phyloP scores from a whole-genome alignment of 169 alveolate species.

The Theileria sp. region DNA sequence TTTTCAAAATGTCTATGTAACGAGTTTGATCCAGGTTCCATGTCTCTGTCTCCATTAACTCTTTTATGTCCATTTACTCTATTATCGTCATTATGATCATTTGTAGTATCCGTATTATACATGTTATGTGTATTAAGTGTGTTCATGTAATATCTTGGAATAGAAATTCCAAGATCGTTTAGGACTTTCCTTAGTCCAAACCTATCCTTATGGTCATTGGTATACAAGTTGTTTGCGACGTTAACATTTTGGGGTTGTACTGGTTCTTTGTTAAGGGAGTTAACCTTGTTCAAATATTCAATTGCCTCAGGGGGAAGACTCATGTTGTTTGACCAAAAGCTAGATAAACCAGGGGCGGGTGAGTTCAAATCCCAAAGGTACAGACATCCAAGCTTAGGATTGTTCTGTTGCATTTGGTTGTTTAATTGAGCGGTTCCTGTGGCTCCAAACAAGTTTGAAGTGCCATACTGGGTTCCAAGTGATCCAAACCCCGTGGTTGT shows the following conservation, averaged over 20 bases:
- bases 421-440: background rate
- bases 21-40: background rate
- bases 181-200: slow-evolving; percentile 54
- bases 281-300: slow-evolving; percentile 41
- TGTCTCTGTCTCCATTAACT: background rate
- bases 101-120: background rate
- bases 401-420: slow-evolving; percentile 3
- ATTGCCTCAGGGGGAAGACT: slow-evolving; percentile 57
- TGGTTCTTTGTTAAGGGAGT: slow-evolving; percentile 5
- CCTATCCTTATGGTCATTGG: slow-evolving; percentile 34
- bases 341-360: slow-evolving; percentile 52
- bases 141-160: slow-evolving; percentile 42
- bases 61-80: background rate
- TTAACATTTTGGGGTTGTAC: background rate
- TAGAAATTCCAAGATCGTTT: slow-evolving; percentile 48
- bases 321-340: slow-evolving; percentile 59
- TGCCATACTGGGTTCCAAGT: background rate
- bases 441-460: background rate
- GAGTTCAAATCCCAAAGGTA: slow-evolving; percentile 33
- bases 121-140: background rate
- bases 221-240: background rate
- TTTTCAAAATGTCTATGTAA: slow-evolving; percentile 1
- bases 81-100: background rate
- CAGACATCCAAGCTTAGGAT: slow-evolving; percentile 20
- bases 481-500: slow-evolving; percentile 3